Evolutionary conservation across 1,139 yeast genomes (phyloP).

Genomic region (Geotrichum australiense): DNA sequence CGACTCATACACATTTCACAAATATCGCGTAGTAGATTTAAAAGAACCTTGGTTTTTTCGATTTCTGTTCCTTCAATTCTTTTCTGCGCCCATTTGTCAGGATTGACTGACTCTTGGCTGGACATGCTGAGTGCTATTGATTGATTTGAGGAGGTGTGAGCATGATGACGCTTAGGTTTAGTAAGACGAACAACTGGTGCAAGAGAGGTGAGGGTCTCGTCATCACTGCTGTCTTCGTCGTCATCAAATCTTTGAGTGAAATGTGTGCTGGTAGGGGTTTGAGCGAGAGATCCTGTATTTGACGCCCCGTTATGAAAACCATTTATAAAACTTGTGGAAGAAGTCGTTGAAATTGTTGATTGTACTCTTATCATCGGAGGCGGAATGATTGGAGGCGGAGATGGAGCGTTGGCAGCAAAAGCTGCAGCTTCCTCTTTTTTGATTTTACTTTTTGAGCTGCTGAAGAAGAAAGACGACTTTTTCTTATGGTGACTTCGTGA

Average conservation of each 20-base stretch:
- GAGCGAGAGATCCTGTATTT: background rate
- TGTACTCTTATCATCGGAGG: background rate
- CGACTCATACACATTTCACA: constrained; percentile 22
- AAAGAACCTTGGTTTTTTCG: constrained; percentile 22
- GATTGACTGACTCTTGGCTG: constrained; percentile 5
- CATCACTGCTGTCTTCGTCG: constrained; percentile 23
- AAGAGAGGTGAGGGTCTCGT: constrained; percentile 26
- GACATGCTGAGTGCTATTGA: background rate
- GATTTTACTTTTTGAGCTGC: constrained; percentile 6
- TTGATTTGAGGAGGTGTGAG: background rate
- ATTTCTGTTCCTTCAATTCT: constrained; percentile 21
- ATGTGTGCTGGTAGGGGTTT: background rate
- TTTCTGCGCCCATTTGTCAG: constrained; percentile 24
- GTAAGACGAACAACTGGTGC: constrained; percentile 20
- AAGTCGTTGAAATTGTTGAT: constrained; percentile 1
- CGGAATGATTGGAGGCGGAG: constrained; percentile 5
- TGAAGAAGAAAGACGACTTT: constrained; percentile 1
- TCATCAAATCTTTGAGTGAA: constrained; percentile 9
- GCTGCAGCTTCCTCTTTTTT: constrained; percentile 7
- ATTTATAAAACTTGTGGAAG: constrained; percentile 1
- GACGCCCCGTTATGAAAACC: too few relatives aligned
- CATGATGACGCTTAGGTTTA: background rate
- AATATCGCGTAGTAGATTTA: constrained; percentile 25
- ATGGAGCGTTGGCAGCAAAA: too few relatives aligned
- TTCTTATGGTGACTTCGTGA: background rate